Percentiles rank a stretch among this genome's conserved stretches.
Evolutionary conservation across 2,329 filamentous ascomycete species (phyloP).

Genomic region (Fusarium neocosmosporiellum): DNA sequence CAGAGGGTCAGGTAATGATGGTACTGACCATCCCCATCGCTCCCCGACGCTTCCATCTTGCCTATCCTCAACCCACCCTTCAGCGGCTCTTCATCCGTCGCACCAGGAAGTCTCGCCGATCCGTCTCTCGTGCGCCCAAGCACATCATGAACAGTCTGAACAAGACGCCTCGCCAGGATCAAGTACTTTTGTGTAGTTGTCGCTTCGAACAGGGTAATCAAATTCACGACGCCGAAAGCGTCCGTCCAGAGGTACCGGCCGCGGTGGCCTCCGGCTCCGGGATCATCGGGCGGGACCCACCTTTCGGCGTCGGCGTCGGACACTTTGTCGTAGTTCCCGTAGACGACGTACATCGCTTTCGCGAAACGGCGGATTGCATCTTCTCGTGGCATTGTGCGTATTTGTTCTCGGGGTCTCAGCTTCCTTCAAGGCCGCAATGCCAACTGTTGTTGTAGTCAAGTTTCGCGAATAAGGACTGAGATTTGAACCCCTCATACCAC

Average conservation of each 20-base stretch:
- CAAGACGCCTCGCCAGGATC: constrained; percentile 59
- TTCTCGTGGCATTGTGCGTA: constrained; percentile 4
- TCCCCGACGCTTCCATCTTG: constrained; percentile 60
- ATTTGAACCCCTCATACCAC: background rate
- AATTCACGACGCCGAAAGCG: constrained; percentile 69
- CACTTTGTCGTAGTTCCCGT: constrained; percentile 47
- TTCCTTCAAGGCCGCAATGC: background rate
- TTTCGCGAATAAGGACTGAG: background rate
- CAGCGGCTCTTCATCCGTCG: constrained; percentile 62
- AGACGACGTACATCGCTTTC: constrained; percentile 52
- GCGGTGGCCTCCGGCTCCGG: constrained; percentile 63
- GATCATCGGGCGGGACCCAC: constrained; percentile 60
- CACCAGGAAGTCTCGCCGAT: constrained; percentile 57
- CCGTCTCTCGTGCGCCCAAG: constrained; percentile 65
- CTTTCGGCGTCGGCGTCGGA: constrained; percentile 33
- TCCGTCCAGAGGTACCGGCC: constrained; percentile 72
- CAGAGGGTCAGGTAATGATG: constrained; percentile 71
- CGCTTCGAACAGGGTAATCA: constrained; percentile 64
- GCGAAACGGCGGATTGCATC: constrained; percentile 44
- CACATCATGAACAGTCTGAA: constrained; percentile 61
- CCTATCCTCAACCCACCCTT: constrained; percentile 68
- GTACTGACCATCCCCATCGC: constrained; percentile 69
- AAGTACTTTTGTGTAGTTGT: constrained; percentile 55
- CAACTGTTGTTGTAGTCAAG: background rate
- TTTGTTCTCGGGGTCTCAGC: background rate